Evolutionary conservation across 495 filamentous ascomycete species (phyloP).

Genomic region (Penicillium goetzii): DNA sequence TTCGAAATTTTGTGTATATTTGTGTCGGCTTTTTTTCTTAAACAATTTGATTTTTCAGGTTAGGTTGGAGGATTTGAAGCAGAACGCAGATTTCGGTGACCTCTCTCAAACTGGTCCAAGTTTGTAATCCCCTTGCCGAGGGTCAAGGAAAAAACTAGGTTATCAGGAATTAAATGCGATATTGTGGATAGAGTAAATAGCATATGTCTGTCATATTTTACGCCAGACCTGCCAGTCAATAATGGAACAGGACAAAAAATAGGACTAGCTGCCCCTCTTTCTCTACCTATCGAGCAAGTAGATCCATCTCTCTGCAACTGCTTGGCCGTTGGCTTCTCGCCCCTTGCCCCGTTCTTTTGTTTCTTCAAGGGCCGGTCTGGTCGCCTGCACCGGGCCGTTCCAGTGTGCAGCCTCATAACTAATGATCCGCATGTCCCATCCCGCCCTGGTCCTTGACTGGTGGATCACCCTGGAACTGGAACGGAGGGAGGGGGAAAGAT

Average conservation of each 20-base stretch:
- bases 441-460: constrained; percentile 42
- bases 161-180: neutral
- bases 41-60: neutral
- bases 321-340: neutral
- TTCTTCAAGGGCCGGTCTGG: constrained; percentile 48
- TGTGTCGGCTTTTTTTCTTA: neutral
- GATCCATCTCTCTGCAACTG: neutral
- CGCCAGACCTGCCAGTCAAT: constrained; percentile 11
- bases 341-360: constrained; percentile 38
- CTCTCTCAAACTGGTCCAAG: constrained; percentile 23
- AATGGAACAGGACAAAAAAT: neutral
- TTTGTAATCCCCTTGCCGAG: neutral
- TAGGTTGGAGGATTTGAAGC: neutral
- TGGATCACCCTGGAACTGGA: constrained; percentile 27
- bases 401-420: constrained; percentile 54
- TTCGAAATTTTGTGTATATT: neutral
- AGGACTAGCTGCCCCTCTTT: constrained; percentile 7
- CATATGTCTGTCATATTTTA: constrained; percentile 6
- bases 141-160: neutral
- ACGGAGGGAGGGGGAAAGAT: constrained; percentile 28
- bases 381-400: constrained; percentile 56
- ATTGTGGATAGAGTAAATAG: constrained; percentile 1
- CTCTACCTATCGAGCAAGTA: neutral
- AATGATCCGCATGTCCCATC: constrained; percentile 53
- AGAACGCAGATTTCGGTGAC: constrained; percentile 12